These are phyloP conservation scores for Trichoderma polysporum DNA, from an alignment of 2,329 filamentous ascomycete species.

Conservation along the genomic window DNA sequence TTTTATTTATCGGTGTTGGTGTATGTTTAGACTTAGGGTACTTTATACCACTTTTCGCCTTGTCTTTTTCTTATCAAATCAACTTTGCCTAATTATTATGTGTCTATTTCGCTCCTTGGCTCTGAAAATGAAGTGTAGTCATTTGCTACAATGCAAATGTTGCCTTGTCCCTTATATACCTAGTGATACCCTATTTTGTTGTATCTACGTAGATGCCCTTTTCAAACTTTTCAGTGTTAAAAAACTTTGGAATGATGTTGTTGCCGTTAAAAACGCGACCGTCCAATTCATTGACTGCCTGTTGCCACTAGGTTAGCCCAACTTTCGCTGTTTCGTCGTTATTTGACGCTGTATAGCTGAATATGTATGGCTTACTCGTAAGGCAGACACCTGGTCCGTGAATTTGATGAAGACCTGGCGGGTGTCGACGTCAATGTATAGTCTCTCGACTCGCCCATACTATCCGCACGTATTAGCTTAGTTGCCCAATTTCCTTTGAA, in stretches of 20 bases:
- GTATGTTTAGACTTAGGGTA: constrained; percentile 20
- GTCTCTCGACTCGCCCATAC: constrained; percentile 80
- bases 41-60: constrained; percentile 18
- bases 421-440: constrained; percentile 68
- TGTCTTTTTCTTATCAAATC: neutral
- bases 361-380: constrained; percentile 61
- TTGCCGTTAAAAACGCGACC: constrained; percentile 89
- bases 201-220: constrained; percentile 51
- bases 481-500: neutral
- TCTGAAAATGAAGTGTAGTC: neutral
- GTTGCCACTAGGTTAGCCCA: constrained; percentile 15
- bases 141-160: neutral
- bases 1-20: constrained; percentile 19
- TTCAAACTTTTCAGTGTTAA: constrained; percentile 80
- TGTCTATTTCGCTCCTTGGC: neutral
- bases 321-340: neutral
- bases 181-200: neutral
- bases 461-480: constrained; percentile 34
- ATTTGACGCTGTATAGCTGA: neutral
- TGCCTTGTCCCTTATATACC: neutral
- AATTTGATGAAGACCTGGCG: constrained; percentile 89
- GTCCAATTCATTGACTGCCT: constrained; percentile 88
- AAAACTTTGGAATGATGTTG: constrained; percentile 77
- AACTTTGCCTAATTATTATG: neutral
- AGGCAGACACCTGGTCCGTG: constrained; percentile 76